Evolutionary conservation across 306 rosid species (phyloP), one percentile per base, ranked within the genome.

Genomic region (Glycine latifolia): DNA sequence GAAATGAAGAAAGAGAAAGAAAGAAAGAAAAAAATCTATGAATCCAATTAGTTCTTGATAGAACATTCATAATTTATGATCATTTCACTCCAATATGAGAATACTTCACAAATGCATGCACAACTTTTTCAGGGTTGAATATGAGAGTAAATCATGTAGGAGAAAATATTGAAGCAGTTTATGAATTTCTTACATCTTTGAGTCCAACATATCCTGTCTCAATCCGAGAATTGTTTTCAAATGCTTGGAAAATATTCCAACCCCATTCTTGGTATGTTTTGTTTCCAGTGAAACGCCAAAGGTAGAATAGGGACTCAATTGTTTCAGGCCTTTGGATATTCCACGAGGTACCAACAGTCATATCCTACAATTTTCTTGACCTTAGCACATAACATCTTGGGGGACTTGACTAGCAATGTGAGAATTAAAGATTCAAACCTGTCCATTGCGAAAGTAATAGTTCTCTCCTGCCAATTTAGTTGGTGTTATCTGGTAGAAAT

Each of bases 211-310:
- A 96, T 83, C 99, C 99, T 0, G 94, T 31, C 70, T 92, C 99
- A 0, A 87, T 33, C 72, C 98, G 97, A 76, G 97, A 92, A 92
- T 92, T 92, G 83, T 85, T 89, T 79, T 96, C 99, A 80, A 96
- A 96, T 83, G 99, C 99, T 85, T 87, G 92, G 76, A 96, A 96
- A 82, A 94, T 96, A 84, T 96, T 84, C 99, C 99, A 96, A 83
- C 97, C 98, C 99, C 99, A 96, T 50, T 96, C 98, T 86, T 88
- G 94, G 92, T 96, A 96, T 75, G 99, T 96, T 88, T 87, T 88
- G 87, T 96, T 96, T 78, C 91, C 91, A 67, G 99, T 96, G 71
- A 96, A 55, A 71, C 97, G 97, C 95, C 97, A 96, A 43, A 96
- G 97, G 88, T 96, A 93, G 79, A 96, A 96, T 71, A 96, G 90